Evolutionary conservation across 345 rosid genomes (phyloP), one percentile per base, ranked within the genome.

Genomic region (Aurinia saxatilis): DNA sequence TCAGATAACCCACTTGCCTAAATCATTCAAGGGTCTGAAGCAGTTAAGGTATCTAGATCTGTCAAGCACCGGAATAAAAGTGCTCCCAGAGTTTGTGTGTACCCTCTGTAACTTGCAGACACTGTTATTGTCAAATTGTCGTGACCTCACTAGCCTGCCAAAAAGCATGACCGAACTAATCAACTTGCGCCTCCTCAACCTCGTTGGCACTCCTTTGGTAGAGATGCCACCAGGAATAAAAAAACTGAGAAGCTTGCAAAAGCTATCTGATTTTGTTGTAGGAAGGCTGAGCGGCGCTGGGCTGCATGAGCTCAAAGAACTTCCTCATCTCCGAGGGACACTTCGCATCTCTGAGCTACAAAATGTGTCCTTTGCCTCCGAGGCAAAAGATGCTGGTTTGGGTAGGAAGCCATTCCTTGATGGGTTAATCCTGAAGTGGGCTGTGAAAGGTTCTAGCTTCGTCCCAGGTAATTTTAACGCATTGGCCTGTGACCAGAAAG

Each of bases 151-250:
- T 27, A 50, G 71, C 50, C 70, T 76, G 50, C 84, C 84, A 7
- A 58, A 51, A 59, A 61, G 21, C 34, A 70, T 76, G 29, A 57
- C 63, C 17, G 75, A 72, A 12, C 63, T 76, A 57, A 60, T 76
- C 61, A 67, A 70, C 44, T 49, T 79, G 50, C 63, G 69, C 4
- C 48, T 73, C 58, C 79, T 79, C n/a, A 54, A 76, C 50, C 59
- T 71, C 1, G 50, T 51, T 48, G 70, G 27, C 18, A 65, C 73
- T 42, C 40, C 51, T 0, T 25, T 77, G 41, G 11, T n/a, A 47
- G 67, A 59, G 69, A 67, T 79, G 74, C 82, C 82, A 4, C 10
- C 10, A 36, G 79, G 73, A 39, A 79, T 79, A 27, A 53, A 18
- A 5, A 63, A 50, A 56, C 50, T 79, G 38, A 70, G 35, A 56